Base-by-base conservation (phyloP, 306 rosid genomes). In the Cicer yamashitae region DNA sequence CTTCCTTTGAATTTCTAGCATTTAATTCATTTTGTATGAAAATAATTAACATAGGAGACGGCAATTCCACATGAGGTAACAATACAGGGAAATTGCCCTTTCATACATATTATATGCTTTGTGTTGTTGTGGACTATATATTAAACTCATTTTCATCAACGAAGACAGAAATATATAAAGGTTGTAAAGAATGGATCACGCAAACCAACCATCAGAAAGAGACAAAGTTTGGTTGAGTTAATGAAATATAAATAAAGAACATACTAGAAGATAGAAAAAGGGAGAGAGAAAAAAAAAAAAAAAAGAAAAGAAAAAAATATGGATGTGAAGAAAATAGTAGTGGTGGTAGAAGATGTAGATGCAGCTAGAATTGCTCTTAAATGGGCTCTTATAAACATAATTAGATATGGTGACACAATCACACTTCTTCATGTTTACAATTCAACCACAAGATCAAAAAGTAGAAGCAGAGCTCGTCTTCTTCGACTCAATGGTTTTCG, bases 271-370 rank as follows among this genome's bases (percentile, higher is more conserved):
- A 60, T 58, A 72, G 56, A 76, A 41, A 68, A 65, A 57, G 17
- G 1, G 79, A 45, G 79, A 66, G 69, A 70, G 46, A 47, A 39
- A 47, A 4, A 67, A 47, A 39, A 47, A 4, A 67, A 37, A n/a
- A 54, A 1, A 37, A 18, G 18, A 17, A 30, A 12, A 22, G 22
- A 1, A 20, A 22, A 30, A 30, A 30, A 30, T 25, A 90, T 93
- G 94, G 97, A 91, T 87, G 84, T 39, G 82, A 86, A 93, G 85
- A 90, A 88, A 86, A 91, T 91, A 47, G 93, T 79, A 52, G 96
- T 89, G 38, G 87, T 91, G 20, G 98, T 94, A 38, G 98, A 94
- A 82, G 98, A 94, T 20, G 94, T 71, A 51, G 97, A 90, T n/a
- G 93, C 74, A 58, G 89, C 98, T 8, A 90, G 90, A 87, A 88